Conservation (phyloP, 768 basidiomycete species). For the Phaeolepiota aurea region DNA sequence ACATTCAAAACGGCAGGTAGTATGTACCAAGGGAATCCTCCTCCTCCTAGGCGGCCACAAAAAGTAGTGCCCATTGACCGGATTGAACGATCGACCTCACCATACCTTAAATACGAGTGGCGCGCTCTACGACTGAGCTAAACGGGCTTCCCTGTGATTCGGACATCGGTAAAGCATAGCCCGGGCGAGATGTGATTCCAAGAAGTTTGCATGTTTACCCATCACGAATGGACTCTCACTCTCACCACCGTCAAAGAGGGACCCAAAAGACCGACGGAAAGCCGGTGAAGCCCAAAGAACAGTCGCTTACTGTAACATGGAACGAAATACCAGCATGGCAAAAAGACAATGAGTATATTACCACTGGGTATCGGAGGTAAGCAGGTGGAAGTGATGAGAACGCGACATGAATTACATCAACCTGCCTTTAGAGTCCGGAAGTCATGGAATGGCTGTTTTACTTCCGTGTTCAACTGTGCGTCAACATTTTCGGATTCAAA, state of each 20-base stretch:
- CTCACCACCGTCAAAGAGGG: no score
- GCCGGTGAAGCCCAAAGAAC: no score
- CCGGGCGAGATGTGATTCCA: no score
- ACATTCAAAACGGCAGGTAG: no score
- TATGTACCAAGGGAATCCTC: no score
- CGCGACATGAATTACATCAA: no score
- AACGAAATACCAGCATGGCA: conserved; percentile 60
- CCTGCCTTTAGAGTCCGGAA: conserved; percentile 38
- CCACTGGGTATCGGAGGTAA: conserved; percentile 63
- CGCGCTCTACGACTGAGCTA: neutral
- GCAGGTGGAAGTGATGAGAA: conserved; percentile 5
- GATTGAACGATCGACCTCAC: neutral
- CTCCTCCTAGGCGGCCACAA: no score
- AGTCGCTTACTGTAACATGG: conserved; percentile 47
- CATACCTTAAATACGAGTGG: neutral
- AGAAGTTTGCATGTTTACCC: no score
- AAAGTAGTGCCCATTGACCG: neutral
- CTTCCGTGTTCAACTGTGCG: conserved; percentile 64
- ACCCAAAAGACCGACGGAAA: no score
- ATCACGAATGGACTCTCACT: no score
- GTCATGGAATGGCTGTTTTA: conserved; percentile 52
- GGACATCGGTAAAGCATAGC: no score
- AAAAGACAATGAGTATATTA: conserved; percentile 66
- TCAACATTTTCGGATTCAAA: conserved; percentile 10
- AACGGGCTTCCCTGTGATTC: no score